phyloP scores from a whole-genome alignment of 352 stramenopile genomes.

The Phytophthora litchii region DNA sequence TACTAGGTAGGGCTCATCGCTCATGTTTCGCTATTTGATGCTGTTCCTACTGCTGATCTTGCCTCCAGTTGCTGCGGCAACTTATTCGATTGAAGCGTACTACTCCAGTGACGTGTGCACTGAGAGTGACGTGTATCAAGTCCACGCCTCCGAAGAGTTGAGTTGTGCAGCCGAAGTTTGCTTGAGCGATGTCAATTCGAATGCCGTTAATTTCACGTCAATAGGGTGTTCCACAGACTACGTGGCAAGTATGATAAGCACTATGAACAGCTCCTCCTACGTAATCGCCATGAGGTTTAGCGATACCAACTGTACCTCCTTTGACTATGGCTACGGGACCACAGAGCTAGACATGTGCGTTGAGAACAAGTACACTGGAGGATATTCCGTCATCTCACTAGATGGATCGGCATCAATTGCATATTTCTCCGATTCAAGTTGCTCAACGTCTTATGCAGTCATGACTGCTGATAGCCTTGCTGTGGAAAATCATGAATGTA shows the following conservation, averaged over 20 bases:
- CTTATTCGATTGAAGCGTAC: conserved; percentile 4
- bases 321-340: conserved; percentile 9
- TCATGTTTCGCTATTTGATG: neutral
- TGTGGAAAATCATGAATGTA: conserved; percentile 13
- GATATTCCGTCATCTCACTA: conserved; percentile 3
- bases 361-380: conserved; percentile 6
- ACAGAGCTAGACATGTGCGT: conserved; percentile 1
- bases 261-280: conserved; percentile 7
- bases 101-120: conserved; percentile 1
- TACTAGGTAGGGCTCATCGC: neutral
- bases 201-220: neutral
- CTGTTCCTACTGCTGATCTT: conserved; percentile 1
- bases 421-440: conserved; percentile 10
- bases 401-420: conserved; percentile 10
- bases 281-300: conserved; percentile 7
- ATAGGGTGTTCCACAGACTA: conserved; percentile 20
- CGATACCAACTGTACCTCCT: conserved; percentile 10
- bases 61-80: neutral
- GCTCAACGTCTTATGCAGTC: neutral
- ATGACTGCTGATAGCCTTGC: conserved; percentile 3
- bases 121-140: conserved; percentile 9
- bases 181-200: neutral
- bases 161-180: conserved; percentile 9
- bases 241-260: neutral
- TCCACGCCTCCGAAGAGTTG: neutral